Conservation (phyloP, 2,329 filamentous ascomycete species). For the Diaporthe destruens region DNA sequence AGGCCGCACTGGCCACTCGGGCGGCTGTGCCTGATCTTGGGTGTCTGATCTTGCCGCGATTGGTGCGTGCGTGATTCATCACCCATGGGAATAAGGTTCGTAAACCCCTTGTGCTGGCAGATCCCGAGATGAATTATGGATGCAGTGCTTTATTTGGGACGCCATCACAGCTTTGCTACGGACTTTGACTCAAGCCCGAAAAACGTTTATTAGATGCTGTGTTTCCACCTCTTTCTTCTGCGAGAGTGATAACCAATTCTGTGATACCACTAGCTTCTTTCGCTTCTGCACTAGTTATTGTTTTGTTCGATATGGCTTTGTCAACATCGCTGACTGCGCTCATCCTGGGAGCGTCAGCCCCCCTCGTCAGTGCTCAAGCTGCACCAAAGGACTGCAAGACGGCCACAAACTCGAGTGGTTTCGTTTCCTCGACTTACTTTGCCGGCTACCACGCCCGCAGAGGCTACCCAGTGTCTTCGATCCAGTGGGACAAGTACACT, state of each 20-base stretch:
- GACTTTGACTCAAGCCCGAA: not conserved
- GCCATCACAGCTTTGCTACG: constrained; percentile 1
- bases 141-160: constrained; percentile 25
- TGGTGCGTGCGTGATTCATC: constrained; percentile 21
- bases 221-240: not conserved
- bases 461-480: constrained; percentile 38
- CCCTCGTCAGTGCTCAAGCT: constrained; percentile 5
- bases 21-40: constrained; percentile 10
- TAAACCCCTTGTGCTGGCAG: constrained; percentile 6
- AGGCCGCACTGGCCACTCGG: constrained; percentile 18
- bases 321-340: constrained; percentile 22
- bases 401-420: not conserved
- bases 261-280: constrained; percentile 19
- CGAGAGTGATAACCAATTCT: not conserved
- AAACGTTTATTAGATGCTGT: constrained; percentile 4
- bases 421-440: constrained; percentile 39
- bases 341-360: constrained; percentile 6
- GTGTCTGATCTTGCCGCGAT: constrained; percentile 12
- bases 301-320: not conserved
- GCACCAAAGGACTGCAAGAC: constrained; percentile 3
- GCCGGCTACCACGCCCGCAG: constrained; percentile 42
- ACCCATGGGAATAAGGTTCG: constrained; percentile 23
- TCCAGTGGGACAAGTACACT: constrained; percentile 42
- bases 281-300: constrained; percentile 13
- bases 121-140: constrained; percentile 27